These are phyloP conservation scores for Neurospora sp. DNA, from an alignment of 495 filamentous ascomycete genomes.

Conservation along the genomic window DNA sequence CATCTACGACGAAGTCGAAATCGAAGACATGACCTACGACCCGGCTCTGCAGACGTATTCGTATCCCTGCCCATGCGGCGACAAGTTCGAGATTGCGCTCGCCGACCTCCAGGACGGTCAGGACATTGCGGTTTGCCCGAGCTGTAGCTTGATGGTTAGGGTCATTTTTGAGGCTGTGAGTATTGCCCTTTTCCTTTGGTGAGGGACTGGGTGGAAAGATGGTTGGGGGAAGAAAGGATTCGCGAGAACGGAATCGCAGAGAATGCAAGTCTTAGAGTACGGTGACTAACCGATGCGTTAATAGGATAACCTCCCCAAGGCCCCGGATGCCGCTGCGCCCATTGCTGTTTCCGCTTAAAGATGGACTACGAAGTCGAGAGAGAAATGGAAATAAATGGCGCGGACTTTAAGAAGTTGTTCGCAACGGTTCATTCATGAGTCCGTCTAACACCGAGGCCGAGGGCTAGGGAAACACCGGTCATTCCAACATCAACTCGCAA, in stretches of 20 bases:
- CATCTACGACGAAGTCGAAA: slow-evolving; percentile 98
- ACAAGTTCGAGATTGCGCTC: slow-evolving; percentile 89
- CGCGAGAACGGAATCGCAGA: not conserved
- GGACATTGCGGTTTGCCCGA: slow-evolving; percentile 91
- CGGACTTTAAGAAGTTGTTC: not conserved
- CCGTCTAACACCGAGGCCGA: not conserved
- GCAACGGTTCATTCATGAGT: not conserved
- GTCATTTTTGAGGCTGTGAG: slow-evolving; percentile 85
- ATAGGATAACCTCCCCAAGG: slow-evolving; percentile 28
- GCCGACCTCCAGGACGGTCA: slow-evolving; percentile 76
- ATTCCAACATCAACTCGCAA: not conserved
- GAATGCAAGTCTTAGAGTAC: too few species aligned
- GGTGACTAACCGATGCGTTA: not conserved
- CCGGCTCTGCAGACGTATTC: slow-evolving; percentile 74
- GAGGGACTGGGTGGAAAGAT: too few species aligned
- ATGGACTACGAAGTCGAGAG: not conserved
- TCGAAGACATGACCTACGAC: slow-evolving; percentile 98
- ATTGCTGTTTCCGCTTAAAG: slow-evolving; percentile 13
- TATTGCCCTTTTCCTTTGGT: not conserved
- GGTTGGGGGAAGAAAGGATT: too few species aligned
- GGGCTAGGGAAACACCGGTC: not conserved
- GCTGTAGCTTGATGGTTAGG: slow-evolving; percentile 89
- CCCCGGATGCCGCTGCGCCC: not conserved
- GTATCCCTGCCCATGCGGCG: slow-evolving; percentile 94
- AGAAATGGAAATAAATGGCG: not conserved